A percentile compares a stretch with the other conserved stretches of the same genome.
These are phyloP conservation scores for Zanthoxylum bungeanum DNA, from an alignment of 345 rosid genomes.

Conservation along the genomic window DNA sequence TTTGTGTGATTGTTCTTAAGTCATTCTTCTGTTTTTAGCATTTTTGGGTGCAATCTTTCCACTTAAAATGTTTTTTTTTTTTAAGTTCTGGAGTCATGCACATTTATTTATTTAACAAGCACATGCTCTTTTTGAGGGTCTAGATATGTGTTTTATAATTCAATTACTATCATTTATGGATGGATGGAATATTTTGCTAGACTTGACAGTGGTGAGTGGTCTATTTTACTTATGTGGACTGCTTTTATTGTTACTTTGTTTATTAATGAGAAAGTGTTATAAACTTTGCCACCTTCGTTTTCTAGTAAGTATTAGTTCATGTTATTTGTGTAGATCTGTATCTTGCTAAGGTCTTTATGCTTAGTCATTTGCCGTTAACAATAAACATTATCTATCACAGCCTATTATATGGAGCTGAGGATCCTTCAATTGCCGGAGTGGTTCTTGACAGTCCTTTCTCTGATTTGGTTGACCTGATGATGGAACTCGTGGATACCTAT, in stretches of 20 bases:
- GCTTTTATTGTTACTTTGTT: not conserved
- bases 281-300: not conserved
- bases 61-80: not conserved
- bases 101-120: not conserved
- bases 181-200: not conserved
- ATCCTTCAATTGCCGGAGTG: slow-evolving; percentile 94
- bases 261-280: not conserved
- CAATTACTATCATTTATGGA: not conserved
- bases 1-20: not conserved
- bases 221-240: not conserved
- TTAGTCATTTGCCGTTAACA: slow-evolving; percentile 8
- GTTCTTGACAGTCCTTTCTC: slow-evolving; percentile 94
- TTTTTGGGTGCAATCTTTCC: slow-evolving; percentile 4
- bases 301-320: not conserved
- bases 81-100: not conserved
- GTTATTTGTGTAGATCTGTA: not conserved
- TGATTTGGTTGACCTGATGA: slow-evolving; percentile 89
- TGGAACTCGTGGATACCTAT: slow-evolving; percentile 87
- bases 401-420: slow-evolving; percentile 91
- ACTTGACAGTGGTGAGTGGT: not conserved
- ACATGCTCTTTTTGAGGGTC: not conserved
- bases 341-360: not conserved
- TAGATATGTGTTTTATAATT: not conserved
- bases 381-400: slow-evolving; percentile 36
- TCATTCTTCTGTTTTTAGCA: not conserved